These are phyloP conservation scores for Vitis rupestris DNA, from an alignment of 164 flowering plant species.

Conservation along the genomic window DNA sequence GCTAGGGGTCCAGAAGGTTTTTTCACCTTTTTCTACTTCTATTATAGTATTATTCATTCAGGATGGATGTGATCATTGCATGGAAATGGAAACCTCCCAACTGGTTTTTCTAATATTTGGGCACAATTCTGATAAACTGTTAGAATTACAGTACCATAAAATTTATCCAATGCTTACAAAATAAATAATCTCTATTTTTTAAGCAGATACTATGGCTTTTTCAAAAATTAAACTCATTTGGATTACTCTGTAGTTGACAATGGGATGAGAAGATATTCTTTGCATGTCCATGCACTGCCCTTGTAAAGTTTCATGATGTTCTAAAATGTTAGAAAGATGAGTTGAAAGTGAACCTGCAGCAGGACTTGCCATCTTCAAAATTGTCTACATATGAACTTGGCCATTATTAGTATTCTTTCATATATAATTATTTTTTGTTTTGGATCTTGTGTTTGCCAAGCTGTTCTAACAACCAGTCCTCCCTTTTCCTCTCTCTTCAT, in stretches of 20 bases:
- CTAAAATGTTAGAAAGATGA: background rate
- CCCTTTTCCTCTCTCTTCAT: background rate
- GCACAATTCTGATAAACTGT: no score
- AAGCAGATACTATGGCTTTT: no score
- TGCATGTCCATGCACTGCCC: background rate
- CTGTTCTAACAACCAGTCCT: background rate
- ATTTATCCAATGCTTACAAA: background rate
- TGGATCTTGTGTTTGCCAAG: background rate
- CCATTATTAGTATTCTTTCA: no score
- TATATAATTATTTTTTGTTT: background rate
- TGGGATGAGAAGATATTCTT: background rate
- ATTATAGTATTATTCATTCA: background rate
- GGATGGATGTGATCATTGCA: background rate
- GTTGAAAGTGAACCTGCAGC: background rate
- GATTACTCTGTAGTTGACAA: no score
- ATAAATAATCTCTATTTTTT: no score
- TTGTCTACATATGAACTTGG: background rate
- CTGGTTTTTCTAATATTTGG: background rate
- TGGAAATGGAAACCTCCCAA: background rate
- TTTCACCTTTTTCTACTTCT: background rate
- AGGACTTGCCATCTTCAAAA: background rate
- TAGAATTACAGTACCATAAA: background rate
- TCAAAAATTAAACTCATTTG: no score
- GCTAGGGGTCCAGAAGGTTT: constrained; percentile 95
- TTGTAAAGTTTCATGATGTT: background rate